These are phyloP conservation scores for Asclepias syriaca DNA, from an alignment of 257 asterid species.

Conservation along the genomic window DNA sequence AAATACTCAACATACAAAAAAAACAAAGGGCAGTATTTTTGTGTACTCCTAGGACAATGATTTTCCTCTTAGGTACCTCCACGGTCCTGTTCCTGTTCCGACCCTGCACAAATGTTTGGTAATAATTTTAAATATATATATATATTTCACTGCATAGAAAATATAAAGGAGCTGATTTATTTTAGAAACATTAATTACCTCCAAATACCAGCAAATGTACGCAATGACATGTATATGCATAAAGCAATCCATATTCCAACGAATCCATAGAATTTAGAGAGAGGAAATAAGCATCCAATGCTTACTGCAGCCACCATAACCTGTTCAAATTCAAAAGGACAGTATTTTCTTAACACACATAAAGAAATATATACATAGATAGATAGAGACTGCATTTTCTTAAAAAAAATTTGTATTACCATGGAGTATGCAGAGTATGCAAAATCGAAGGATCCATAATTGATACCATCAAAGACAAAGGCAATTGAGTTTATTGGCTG, in stretches of 20 bases:
- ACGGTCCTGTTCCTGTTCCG: slow-evolving; percentile 91
- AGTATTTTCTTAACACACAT: not conserved
- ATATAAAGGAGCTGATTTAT: not conserved
- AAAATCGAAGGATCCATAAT: slow-evolving; percentile 86
- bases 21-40: not conserved
- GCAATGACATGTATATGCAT: slow-evolving; percentile 70
- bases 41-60: slow-evolving; percentile 16
- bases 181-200: slow-evolving; percentile 50
- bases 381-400: not conserved
- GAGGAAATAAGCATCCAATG: slow-evolving; percentile 61
- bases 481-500: slow-evolving; percentile 86
- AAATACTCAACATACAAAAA: not conserved
- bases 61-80: slow-evolving; percentile 55
- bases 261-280: slow-evolving; percentile 58
- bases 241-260: slow-evolving; percentile 89
- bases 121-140: too few relatives aligned
- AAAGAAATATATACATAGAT: not conserved
- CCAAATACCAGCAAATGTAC: slow-evolving; percentile 81
- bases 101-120: slow-evolving; percentile 38
- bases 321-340: slow-evolving; percentile 27
- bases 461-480: slow-evolving; percentile 84
- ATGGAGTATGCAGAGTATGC: slow-evolving; percentile 91
- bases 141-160: too few relatives aligned
- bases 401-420: slow-evolving; percentile 27
- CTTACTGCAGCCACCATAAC: slow-evolving; percentile 58